These are phyloP conservation scores for Fraxinus albicans DNA, from an alignment of 305 asterid species.

Conservation along the genomic window DNA sequence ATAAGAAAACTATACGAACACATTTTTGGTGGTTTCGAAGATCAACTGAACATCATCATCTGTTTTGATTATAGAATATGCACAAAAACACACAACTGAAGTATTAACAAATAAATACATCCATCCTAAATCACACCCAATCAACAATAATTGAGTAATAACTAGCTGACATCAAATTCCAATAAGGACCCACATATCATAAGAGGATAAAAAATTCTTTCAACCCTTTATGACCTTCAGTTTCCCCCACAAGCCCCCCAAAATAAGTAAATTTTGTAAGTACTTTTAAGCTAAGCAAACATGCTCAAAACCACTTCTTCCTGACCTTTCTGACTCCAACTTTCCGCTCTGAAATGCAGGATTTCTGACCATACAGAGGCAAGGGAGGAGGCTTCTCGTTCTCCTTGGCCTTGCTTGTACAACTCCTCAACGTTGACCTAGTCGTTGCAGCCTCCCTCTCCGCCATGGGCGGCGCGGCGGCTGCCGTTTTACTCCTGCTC, in stretches of 20 bases:
- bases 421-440: constrained; percentile 54
- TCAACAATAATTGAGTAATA: background rate
- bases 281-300: background rate
- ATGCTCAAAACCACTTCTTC: constrained; percentile 25
- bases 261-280: background rate
- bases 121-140: background rate
- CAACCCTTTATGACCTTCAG: background rate
- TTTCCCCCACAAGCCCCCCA: background rate
- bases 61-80: background rate
- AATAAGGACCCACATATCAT: background rate
- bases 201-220: background rate
- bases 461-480: constrained; percentile 31
- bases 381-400: constrained; percentile 52
- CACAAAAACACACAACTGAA: background rate
- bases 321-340: constrained; percentile 37
- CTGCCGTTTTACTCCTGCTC: constrained; percentile 38
- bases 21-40: background rate
- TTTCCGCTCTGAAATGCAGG: constrained; percentile 49
- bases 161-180: background rate
- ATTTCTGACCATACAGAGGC: constrained; percentile 39
- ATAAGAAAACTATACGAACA: too few relatives aligned
- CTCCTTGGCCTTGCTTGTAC: constrained; percentile 39
- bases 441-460: constrained; percentile 42
- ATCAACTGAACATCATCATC: background rate
- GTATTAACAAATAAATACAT: background rate